Evolutionary conservation across 331 rosid genomes (phyloP).

Genomic region (Malus hybrid): DNA sequence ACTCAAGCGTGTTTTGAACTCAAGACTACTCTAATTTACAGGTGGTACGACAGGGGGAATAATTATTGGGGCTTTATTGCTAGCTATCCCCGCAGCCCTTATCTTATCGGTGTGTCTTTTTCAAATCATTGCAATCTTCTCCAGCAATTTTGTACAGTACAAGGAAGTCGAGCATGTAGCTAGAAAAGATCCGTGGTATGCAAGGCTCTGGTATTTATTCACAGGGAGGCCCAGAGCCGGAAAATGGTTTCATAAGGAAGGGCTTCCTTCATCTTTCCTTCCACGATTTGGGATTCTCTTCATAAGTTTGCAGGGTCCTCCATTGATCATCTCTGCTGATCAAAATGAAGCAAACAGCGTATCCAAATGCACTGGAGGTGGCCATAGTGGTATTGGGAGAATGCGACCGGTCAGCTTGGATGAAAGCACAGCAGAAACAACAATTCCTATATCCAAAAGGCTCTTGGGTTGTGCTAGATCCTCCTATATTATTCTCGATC

Average conservation of each 20-base stretch:
- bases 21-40: conserved; percentile 23
- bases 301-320: conserved; percentile 43
- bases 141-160: conserved; percentile 35
- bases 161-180: conserved; percentile 34
- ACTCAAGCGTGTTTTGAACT: conserved; percentile 2
- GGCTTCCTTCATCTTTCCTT: conserved; percentile 42
- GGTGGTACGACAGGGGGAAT: conserved; percentile 58
- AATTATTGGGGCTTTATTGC: conserved; percentile 47
- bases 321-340: conserved; percentile 26
- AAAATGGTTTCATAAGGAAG: conserved; percentile 49
- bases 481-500: conserved; percentile 45
- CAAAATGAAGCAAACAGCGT: conserved; percentile 34
- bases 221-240: conserved; percentile 40
- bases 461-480: conserved; percentile 45
- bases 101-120: conserved; percentile 43
- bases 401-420: conserved; percentile 28
- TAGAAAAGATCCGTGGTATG: conserved; percentile 30
- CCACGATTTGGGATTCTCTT: conserved; percentile 47
- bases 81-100: conserved; percentile 52
- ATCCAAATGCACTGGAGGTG: conserved; percentile 33
- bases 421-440: conserved; percentile 42
- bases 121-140: conserved; percentile 40
- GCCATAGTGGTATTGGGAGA: conserved; percentile 32
- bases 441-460: conserved; percentile 19
- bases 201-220: conserved; percentile 30